Evolutionary conservation across 148 eudicot species (phyloP), one percentile per base, ranked within the genome.

Genomic region (Euryodendron excelsum): DNA sequence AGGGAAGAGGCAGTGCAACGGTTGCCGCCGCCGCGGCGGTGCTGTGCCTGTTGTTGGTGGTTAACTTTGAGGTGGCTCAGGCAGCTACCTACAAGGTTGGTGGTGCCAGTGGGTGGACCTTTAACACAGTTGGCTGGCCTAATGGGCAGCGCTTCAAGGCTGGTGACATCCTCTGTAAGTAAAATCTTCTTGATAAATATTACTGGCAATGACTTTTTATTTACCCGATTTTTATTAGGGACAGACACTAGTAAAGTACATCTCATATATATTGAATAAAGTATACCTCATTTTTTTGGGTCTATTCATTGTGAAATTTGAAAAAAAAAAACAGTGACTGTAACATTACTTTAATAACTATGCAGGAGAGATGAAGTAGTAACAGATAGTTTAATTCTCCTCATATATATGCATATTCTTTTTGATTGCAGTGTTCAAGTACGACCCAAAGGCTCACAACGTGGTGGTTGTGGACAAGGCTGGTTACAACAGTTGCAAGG

Each of bases 1-100:
- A 66, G 89, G 87, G 91, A 88, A 86, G 89, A 88, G 87, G 87
- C 80, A 86, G 91, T 86, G 91, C 89, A 82, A 14, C 76, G 27
- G 72, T 67, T 12, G 85, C 69, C 2, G 84, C 73, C 12, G 72
- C 68, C 1, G 21, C 64, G 68, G 53, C 70, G 53, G 75, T 76
- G 70, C 17, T 77, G 23, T 41, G 69, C 71, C 36, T 77, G 74
- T 34, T 79, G 47, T 60, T 78, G 78, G 66, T 81, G 53, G 21
- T 70, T 47, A 77, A 72, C 5, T 71, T 33, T 18, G 76, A 73
- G 61, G 73, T 70, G 78, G 82, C 87, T 39, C 74, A 85, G 39
- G 88, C 91, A 21, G 82, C 84, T 37, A 67, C 77, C 68, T 89
- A 70, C 78, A 83, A 78, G 21, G 94, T 91, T 25, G 94, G 94